Base-by-base conservation (phyloP, 257 asterid genomes). In the Nicotiana undulata region DNA sequence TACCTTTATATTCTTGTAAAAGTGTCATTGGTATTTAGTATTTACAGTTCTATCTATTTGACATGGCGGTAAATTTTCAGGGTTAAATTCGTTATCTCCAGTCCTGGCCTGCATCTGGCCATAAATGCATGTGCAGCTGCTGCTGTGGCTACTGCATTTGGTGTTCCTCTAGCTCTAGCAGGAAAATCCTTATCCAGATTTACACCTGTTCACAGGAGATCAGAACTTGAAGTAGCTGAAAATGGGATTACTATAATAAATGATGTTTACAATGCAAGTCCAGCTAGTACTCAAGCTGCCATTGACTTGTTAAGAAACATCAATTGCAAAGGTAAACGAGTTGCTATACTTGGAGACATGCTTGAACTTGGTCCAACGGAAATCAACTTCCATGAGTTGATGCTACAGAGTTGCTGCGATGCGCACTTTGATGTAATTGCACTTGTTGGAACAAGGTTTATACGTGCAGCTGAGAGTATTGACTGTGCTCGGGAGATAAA, bases 291-390 rank as follows among this genome's bases (percentile, higher is more conserved):
- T 28, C 76, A 55, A 70, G 83, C 67, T n/a, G 88, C 88, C 34
- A 70, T 84, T 29, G 85, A 84, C 59, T 76, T 82, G 59, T 81
- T 87, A 31, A 84, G 49, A 15, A 64, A 67, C 20, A 82, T 86
- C 3, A 63, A 80, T 20, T 80, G 85, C 81, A 46, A 61, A 66
- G 89, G 89, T 63, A 86, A 77, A 82, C 83, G 66, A 80, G 88
- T 86, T 81, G 88, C 85, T 66, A 82, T 84, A 82, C 88, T 84
- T 8, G 88, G 89, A 0, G 89, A 84, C 85, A 86, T 86, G 89
- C 89, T 86, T 77, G 88, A 86, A 82, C 88, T 86, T 56, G 89
- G 89, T 77, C 77, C 85, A n/a, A 46, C 72, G 4, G 88, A 86
- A 64, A 77, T 80, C 49, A 63, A 55, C 78, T 84, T 84, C 17